phyloP scores from a whole-genome alignment of 805 yeast species.

The Lachancea fermentati region DNA sequence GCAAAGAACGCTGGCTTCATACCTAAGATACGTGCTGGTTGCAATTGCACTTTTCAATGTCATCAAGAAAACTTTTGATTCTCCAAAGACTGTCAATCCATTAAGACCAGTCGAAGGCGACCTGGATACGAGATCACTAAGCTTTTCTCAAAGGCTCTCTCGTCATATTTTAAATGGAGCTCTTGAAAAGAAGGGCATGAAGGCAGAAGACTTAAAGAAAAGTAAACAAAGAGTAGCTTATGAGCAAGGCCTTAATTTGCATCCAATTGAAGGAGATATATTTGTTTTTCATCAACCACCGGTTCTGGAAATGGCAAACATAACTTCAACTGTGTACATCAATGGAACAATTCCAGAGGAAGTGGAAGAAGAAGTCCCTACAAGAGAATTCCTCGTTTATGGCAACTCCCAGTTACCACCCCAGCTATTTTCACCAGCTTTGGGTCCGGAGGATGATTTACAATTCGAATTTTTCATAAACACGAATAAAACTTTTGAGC shows the following conservation, averaged over 20 bases:
- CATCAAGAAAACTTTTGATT: background rate
- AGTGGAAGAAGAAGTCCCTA: constrained; percentile 11
- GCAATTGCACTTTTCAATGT: background rate
- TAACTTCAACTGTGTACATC: constrained; percentile 9
- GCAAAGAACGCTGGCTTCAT: background rate
- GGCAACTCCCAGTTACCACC: constrained; percentile 22
- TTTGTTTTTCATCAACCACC: constrained; percentile 10
- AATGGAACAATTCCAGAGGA: constrained; percentile 4
- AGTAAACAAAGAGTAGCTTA: constrained; percentile 11
- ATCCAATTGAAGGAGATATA: constrained; percentile 7
- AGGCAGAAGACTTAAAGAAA: background rate
- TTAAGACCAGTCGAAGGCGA: background rate
- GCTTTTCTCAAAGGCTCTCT: background rate
- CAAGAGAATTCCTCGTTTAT: constrained; percentile 19
- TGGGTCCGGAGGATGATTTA: constrained; percentile 11
- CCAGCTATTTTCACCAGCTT: constrained; percentile 17
- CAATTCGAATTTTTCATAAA: constrained; percentile 22
- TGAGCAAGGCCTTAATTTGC: constrained; percentile 7
- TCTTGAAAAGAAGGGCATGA: background rate
- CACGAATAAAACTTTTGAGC: constrained; percentile 12
- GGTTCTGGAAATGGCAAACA: constrained; percentile 5
- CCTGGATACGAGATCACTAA: background rate
- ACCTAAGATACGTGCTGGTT: background rate
- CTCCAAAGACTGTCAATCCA: background rate
- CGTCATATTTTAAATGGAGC: background rate